Conservation (phyloP, 2,329 filamentous ascomycete species). For the Exophiala bonariae region DNA sequence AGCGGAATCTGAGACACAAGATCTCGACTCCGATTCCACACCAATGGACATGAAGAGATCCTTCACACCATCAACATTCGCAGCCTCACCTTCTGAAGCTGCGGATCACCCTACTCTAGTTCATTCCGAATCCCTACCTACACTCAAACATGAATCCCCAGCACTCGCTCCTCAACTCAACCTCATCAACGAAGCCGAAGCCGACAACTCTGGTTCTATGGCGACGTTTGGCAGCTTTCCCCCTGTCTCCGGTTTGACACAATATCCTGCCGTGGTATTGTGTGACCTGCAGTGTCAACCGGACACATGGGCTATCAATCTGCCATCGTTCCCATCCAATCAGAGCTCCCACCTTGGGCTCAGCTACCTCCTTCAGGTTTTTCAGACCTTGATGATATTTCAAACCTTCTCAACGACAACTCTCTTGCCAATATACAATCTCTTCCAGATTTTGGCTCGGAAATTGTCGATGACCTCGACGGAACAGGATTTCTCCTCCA, state of each 20-base stretch:
- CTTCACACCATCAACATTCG: constrained; percentile 42
- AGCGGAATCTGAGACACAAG: constrained; percentile 12
- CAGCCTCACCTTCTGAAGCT: constrained; percentile 31
- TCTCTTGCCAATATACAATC: constrained; percentile 65
- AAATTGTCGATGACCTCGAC: constrained; percentile 71
- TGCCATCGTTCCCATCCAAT: constrained; percentile 40
- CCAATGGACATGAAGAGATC: constrained; percentile 37
- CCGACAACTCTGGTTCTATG: constrained; percentile 42
- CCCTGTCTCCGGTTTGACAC: constrained; percentile 78
- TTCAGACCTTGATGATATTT: constrained; percentile 70
- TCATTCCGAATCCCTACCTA: constrained; percentile 30
- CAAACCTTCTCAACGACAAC: constrained; percentile 60
- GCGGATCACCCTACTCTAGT: constrained; percentile 37
- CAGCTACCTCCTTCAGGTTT: constrained; percentile 53
- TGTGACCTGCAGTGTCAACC: constrained; percentile 99
- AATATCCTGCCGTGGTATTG: constrained; percentile 99
- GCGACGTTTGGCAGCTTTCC: constrained; percentile 19
- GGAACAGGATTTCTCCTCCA: constrained; percentile 46
- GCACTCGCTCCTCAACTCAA: constrained; percentile 25
- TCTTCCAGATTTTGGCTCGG: constrained; percentile 74
- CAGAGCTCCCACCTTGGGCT: constrained; percentile 36
- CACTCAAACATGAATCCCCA: constrained; percentile 25
- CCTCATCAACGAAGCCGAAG: constrained; percentile 32
- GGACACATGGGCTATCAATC: constrained; percentile 59
- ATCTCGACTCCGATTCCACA: constrained; percentile 24